Conservation (phyloP, 495 filamentous ascomycete genomes). For the Lasiosphaeria ovina region DNA sequence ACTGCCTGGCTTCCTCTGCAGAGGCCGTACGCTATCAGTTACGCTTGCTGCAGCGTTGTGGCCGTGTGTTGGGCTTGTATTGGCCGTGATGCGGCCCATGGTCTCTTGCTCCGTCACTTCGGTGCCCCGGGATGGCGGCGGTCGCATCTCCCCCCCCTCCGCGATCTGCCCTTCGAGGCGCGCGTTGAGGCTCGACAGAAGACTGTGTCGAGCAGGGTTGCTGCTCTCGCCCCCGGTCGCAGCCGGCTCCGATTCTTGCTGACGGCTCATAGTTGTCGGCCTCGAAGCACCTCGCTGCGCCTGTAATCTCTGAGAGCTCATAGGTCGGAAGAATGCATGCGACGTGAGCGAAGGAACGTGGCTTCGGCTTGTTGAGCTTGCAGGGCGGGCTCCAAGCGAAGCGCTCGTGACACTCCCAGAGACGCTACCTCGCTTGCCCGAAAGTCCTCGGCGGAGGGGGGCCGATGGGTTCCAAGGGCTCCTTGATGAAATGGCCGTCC, state of each 20-base stretch:
- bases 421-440: slow-evolving; percentile 41
- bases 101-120: slow-evolving; percentile 68
- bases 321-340: slow-evolving; percentile 89
- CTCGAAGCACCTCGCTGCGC: slow-evolving; percentile 69
- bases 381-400: slow-evolving; percentile 52
- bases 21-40: slow-evolving; percentile 69
- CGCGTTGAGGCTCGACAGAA: slow-evolving; percentile 47
- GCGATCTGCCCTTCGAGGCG: slow-evolving; percentile 31
- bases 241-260: slow-evolving; percentile 26
- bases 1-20: slow-evolving; percentile 57
- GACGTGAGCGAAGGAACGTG: slow-evolving; percentile 89
- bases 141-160: slow-evolving; percentile 53
- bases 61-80: slow-evolving; percentile 68
- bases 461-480: slow-evolving; percentile 49
- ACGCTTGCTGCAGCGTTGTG: slow-evolving; percentile 64
- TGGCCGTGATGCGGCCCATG: slow-evolving; percentile 65
- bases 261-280: slow-evolving; percentile 38
- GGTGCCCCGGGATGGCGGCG: slow-evolving; percentile 72
- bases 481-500: slow-evolving; percentile 51
- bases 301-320: slow-evolving; percentile 94
- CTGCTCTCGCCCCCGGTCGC: slow-evolving; percentile 28
- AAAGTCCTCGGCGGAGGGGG: slow-evolving; percentile 43
- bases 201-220: slow-evolving; percentile 44
- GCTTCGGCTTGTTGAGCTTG: slow-evolving; percentile 68
- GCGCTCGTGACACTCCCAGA: slow-evolving; percentile 44